Conservation (phyloP, 2,329 filamentous ascomycete genomes). For the Pseudocercospora ulei region DNA sequence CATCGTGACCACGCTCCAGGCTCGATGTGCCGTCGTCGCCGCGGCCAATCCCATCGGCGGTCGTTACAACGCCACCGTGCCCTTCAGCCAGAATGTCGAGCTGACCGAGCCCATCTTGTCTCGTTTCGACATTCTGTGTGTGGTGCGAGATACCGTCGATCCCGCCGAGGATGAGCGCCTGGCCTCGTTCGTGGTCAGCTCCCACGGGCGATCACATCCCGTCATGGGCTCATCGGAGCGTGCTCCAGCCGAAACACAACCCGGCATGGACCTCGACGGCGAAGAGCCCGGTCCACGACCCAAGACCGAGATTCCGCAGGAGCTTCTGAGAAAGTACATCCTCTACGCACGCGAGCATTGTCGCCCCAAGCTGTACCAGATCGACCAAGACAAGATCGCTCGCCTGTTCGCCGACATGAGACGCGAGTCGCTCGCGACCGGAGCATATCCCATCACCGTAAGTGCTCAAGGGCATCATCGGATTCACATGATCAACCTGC, state of each 20-base stretch:
- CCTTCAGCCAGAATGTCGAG: constrained; percentile 93
- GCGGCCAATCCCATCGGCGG: constrained; percentile 94
- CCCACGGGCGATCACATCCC: constrained; percentile 82
- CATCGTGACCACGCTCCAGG: constrained; percentile 94
- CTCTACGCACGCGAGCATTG: constrained; percentile 85
- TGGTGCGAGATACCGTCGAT: constrained; percentile 91
- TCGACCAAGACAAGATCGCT: constrained; percentile 94
- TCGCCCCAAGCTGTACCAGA: constrained; percentile 86
- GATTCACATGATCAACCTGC: background rate
- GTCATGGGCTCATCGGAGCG: constrained; percentile 35
- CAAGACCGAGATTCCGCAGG: constrained; percentile 72
- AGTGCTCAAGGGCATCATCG: constrained; percentile 37
- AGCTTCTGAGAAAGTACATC: constrained; percentile 90
- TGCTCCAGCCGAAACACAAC: constrained; percentile 29
- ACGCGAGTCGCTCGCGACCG: constrained; percentile 81
- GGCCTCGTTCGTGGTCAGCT: constrained; percentile 88
- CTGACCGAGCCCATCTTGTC: constrained; percentile 94
- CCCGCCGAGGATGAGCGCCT: constrained; percentile 85
- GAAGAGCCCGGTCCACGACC: constrained; percentile 41
- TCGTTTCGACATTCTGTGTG: constrained; percentile 94
- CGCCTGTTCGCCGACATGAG: constrained; percentile 94
- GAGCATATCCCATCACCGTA: constrained; percentile 96
- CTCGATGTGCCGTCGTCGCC: constrained; percentile 89
- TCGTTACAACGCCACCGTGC: constrained; percentile 90
- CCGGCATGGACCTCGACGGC: constrained; percentile 53